Evolutionary conservation across 2,329 filamentous ascomycete genomes (phyloP), one percentile per base, ranked within the genome.

Genomic region (Neonectria coccinea): DNA sequence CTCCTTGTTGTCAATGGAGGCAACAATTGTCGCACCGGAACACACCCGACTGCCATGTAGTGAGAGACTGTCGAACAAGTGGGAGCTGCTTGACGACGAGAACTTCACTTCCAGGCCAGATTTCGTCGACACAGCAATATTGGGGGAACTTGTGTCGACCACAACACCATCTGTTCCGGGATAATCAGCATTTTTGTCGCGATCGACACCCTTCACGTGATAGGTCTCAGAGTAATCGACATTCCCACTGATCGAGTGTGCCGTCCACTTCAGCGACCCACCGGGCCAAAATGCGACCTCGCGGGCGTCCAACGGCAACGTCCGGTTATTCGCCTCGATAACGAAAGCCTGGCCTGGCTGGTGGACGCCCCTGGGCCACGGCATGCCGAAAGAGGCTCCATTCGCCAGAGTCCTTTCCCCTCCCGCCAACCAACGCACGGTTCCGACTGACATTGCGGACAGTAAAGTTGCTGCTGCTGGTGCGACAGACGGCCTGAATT

Each of bases 231-330:
- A 71, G 10, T 79, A 73, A 0, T 66, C 72, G 2, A 82, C 79
- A 5, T 80, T 79, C 10, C 76, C 80, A 20, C 80, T 75, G 48
- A 89, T 75, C 0, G 86, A 85, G 70, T 89, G 87, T 4, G 80
- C 86, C 2, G 84, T 87, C 87, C 87, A 89, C 70, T 88, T 89
- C 63, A 88, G 79, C 1, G 86, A 87, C 16, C 84, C 85, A 73
- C 89, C 87, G 2, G 83, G 80, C 87, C 86, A 89, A 70, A 62
- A 69, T 12, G 66, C 67, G 60, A 69, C 36, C 39, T 69, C 66
- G 10, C 66, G 67, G 14, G 55, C 66, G 20, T 67, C 67, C 27
- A 69, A 42, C 6, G 66, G 57, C 42, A 66, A 53, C 11, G 39
- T 22, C 10, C 53, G 42, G 12, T 36, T 54, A 3, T 41, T 27